A percentile compares a stretch with the other conserved stretches of the same genome.
Conservation (phyloP, 2,329 filamentous ascomycete genomes). For the Aureobasidium sp. region DNA sequence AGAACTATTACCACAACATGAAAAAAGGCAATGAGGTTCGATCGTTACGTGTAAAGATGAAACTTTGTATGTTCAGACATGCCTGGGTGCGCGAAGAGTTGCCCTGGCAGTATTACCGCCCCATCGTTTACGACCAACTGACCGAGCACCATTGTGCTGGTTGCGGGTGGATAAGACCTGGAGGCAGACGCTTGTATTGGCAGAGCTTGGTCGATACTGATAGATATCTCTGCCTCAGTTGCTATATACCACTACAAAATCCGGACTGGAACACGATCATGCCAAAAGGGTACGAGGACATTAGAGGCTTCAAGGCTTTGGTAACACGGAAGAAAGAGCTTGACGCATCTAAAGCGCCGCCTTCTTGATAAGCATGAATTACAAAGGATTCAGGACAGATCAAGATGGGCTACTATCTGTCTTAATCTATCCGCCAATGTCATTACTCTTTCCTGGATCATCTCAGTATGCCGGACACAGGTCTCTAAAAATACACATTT, state of each 20-base stretch:
- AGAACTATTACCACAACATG: too few relatives aligned
- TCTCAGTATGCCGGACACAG: too few relatives aligned
- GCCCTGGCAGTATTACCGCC: not conserved
- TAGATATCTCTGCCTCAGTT: not conserved
- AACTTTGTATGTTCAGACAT: too few relatives aligned
- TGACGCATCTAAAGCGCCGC: not conserved
- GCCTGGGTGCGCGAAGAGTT: not conserved
- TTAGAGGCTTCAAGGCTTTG: not conserved
- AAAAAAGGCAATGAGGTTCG: too few relatives aligned
- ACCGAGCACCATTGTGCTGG: not conserved
- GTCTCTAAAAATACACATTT: not conserved
- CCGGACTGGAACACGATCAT: not conserved
- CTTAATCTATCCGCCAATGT: too few relatives aligned
- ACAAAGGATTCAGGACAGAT: too few relatives aligned
- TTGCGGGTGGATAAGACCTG: not conserved
- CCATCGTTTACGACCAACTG: not conserved
- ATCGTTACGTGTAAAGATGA: too few relatives aligned
- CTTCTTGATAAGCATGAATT: not conserved
- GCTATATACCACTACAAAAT: not conserved
- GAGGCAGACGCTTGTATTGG: not conserved
- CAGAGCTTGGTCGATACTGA: too few relatives aligned
- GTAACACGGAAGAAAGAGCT: not conserved
- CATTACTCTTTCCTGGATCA: too few relatives aligned
- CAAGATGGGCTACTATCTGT: too few relatives aligned
- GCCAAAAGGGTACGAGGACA: not conserved